Evolutionary conservation across 1,284 basidiomycete genomes (phyloP).

Genomic region (Cryptococcus sp.): DNA sequence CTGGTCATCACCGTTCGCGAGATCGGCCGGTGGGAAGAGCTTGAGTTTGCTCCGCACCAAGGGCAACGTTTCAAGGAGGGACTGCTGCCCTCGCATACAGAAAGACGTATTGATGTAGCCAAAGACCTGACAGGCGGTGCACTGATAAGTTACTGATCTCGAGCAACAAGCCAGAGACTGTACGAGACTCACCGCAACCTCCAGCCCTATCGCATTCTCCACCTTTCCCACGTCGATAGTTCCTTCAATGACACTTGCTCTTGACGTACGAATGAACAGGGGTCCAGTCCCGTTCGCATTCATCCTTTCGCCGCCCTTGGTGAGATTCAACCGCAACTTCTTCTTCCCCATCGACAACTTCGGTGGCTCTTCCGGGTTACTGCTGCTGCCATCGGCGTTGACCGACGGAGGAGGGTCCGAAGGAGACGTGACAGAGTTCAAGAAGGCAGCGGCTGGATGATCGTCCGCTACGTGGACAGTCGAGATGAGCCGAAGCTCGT

Average conservation of each 20-base stretch:
- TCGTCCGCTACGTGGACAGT: slow-evolving; percentile 35
- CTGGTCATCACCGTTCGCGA: too few species aligned
- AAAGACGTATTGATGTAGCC: slow-evolving; percentile 36
- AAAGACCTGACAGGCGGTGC: slow-evolving; percentile 21
- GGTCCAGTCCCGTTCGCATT: slow-evolving; percentile 36
- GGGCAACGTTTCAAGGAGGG: slow-evolving; percentile 37
- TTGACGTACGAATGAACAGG: slow-evolving; percentile 24
- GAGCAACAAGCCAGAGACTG: background rate
- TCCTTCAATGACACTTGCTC: slow-evolving; percentile 32
- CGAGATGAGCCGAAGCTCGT: slow-evolving; percentile 38
- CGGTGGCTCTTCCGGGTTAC: background rate
- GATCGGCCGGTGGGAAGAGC: slow-evolving; percentile 23
- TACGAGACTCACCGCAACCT: slow-evolving; percentile 31
- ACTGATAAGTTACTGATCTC: background rate
- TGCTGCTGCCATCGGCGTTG: background rate
- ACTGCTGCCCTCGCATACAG: slow-evolving; percentile 41
- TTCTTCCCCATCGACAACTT: slow-evolving; percentile 28
- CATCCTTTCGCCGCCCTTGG: slow-evolving; percentile 21
- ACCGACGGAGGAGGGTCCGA: slow-evolving; percentile 9
- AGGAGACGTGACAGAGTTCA: slow-evolving; percentile 25
- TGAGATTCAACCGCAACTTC: slow-evolving; percentile 29
- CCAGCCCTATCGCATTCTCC: slow-evolving; percentile 34
- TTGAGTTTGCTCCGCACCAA: slow-evolving; percentile 18
- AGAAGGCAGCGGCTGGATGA: slow-evolving; percentile 40
- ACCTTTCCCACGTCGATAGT: slow-evolving; percentile 34